phyloP scores from a whole-genome alignment of 768 basidiomycete species.

The Pluteus cervinus region DNA sequence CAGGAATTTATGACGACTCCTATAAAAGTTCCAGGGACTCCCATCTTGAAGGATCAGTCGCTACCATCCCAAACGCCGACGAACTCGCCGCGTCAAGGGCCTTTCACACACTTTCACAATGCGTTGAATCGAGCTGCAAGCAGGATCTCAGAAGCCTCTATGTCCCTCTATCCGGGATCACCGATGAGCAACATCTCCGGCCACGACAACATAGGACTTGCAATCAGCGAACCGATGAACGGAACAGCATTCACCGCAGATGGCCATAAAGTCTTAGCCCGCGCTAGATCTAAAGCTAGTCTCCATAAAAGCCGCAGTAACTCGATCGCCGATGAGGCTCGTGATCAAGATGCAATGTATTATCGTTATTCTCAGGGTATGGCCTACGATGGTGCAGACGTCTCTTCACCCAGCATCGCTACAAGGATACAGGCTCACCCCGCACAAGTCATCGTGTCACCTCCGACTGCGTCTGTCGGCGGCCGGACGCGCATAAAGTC shows the following conservation, averaged over 20 bases:
- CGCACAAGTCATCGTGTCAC: conserved; percentile 17
- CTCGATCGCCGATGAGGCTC: conserved; percentile 11
- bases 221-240: conserved; percentile 23
- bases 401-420: conserved; percentile 31
- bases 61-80: conserved; percentile 11
- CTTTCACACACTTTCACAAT: conserved; percentile 35
- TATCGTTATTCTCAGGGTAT: conserved; percentile 29
- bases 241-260: conserved; percentile 32
- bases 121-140: conserved; percentile 30
- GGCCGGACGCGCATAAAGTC: conserved; percentile 67
- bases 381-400: conserved; percentile 52
- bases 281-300: conserved; percentile 28
- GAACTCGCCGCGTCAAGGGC: conserved; percentile 18
- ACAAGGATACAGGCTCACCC: conserved; percentile 18
- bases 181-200: too few relatives aligned
- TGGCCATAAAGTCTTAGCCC: conserved; percentile 31
- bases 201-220: conserved; percentile 24
- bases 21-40: too few relatives aligned
- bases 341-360: conserved; percentile 14
- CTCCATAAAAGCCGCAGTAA: conserved; percentile 15
- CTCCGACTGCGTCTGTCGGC: conserved; percentile 22
- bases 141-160: conserved; percentile 36
- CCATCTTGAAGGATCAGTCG: conserved; percentile 6
- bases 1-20: too few relatives aligned
- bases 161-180: conserved; percentile 42